These are phyloP conservation scores for Lachancea quebecensis DNA, from an alignment of 805 yeast genomes.

Conservation along the genomic window DNA sequence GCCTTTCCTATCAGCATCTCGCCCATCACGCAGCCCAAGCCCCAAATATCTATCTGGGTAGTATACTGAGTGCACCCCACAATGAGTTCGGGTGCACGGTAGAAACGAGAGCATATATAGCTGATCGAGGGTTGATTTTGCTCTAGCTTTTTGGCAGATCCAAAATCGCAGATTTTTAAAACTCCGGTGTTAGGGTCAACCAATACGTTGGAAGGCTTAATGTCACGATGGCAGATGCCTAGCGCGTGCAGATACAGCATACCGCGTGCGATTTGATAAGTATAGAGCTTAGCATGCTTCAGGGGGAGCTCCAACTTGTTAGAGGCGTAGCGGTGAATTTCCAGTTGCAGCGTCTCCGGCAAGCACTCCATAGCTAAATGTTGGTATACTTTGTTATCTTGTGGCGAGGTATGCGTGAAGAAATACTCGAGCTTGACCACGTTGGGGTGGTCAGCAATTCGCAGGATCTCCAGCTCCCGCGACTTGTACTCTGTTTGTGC, in stretches of 20 bases:
- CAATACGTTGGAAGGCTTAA: conserved; percentile 74
- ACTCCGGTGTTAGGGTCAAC: conserved; percentile 63
- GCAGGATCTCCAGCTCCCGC: conserved; percentile 69
- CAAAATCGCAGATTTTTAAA: conserved; percentile 78
- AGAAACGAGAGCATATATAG: conserved; percentile 92
- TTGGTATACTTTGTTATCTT: conserved; percentile 63
- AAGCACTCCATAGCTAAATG: conserved; percentile 83
- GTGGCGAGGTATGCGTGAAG: conserved; percentile 58
- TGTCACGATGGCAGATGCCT: conserved; percentile 78
- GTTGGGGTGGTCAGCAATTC: conserved; percentile 74
- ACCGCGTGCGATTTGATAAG: conserved; percentile 75
- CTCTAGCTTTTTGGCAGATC: conserved; percentile 75
- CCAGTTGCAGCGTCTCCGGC: conserved; percentile 72
- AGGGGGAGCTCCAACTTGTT: conserved; percentile 58
- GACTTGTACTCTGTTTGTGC: conserved; percentile 84
- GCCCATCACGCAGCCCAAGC: conserved; percentile 92
- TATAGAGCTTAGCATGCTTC: conserved; percentile 68
- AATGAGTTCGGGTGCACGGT: conserved; percentile 83
- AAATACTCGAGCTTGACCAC: conserved; percentile 62
- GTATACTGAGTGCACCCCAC: conserved; percentile 85
- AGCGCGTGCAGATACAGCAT: conserved; percentile 76
- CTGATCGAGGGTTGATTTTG: conserved; percentile 83
- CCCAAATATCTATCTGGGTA: conserved; percentile 95
- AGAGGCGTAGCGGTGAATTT: conserved; percentile 61
- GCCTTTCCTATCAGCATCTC: conserved; percentile 91